These are phyloP conservation scores for Oenanthe javanica DNA, from an alignment of 140 eudicot species.

Conservation along the genomic window DNA sequence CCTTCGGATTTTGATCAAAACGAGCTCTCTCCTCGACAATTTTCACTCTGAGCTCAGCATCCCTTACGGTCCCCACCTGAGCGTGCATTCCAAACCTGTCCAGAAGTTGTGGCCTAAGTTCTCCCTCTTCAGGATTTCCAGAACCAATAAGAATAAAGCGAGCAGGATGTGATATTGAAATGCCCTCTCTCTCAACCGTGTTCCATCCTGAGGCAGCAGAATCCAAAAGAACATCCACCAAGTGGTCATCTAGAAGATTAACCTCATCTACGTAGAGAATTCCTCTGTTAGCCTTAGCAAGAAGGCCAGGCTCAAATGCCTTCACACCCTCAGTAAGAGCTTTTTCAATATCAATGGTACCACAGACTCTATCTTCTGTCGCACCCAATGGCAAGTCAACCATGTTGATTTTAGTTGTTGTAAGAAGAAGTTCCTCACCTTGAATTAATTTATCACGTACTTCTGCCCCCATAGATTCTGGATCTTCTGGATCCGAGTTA, in stretches of 20 bases:
- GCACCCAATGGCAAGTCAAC: constrained; percentile 98
- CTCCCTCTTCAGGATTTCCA: constrained; percentile 91
- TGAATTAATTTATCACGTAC: constrained; percentile 63
- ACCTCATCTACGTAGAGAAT: constrained; percentile 83
- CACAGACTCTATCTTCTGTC: constrained; percentile 89
- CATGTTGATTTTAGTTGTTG: constrained; percentile 78
- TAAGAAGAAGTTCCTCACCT: constrained; percentile 60
- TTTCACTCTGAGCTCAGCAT: constrained; percentile 88
- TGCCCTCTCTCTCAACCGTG: constrained; percentile 89
- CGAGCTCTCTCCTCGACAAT: constrained; percentile 89
- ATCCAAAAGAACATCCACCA: constrained; percentile 79
- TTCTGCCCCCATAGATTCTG: constrained; percentile 86
- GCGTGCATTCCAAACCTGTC: constrained; percentile 97
- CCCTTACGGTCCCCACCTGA: constrained; percentile 84
- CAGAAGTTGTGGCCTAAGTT: constrained; percentile 81
- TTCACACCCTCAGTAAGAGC: constrained; percentile 90
- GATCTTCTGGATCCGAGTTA: constrained; percentile 89
- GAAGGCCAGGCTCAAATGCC: constrained; percentile 94
- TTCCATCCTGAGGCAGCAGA: constrained; percentile 95
- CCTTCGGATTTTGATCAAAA: constrained; percentile 74
- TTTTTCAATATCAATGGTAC: constrained; percentile 86
- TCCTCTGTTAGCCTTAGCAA: constrained; percentile 88
- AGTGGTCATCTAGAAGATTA: constrained; percentile 76
- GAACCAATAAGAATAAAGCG: constrained; percentile 83
- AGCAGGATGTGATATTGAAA: constrained; percentile 90